phyloP scores from a whole-genome alignment of 257 asterid genomes.

The Salvia rosmarinus region DNA sequence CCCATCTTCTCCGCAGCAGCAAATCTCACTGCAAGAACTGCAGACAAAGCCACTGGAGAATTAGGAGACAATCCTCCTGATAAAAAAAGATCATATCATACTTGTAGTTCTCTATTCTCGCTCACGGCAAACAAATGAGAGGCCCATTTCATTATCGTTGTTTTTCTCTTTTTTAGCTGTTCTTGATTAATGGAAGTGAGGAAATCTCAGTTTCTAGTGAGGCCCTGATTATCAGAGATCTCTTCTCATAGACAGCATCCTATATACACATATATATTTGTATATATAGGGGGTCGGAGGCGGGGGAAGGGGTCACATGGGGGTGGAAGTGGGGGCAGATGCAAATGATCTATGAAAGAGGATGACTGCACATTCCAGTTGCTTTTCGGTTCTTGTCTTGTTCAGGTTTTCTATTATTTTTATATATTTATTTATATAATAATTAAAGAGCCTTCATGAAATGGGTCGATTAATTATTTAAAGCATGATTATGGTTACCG shows the following conservation, averaged over 20 bases:
- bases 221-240: slow-evolving; percentile 37
- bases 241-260: slow-evolving; percentile 23
- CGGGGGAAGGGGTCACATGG: slow-evolving; percentile 42
- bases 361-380: slow-evolving; percentile 39
- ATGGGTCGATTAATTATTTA: not conserved
- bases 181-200: slow-evolving; percentile 25
- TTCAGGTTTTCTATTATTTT: slow-evolving; percentile 25
- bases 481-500: not conserved
- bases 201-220: slow-evolving; percentile 39
- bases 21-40: slow-evolving; percentile 52
- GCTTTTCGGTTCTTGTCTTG: slow-evolving; percentile 40
- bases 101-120: slow-evolving; percentile 11
- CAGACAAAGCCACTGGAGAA: slow-evolving; percentile 40
- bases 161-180: not conserved
- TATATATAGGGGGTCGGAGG: slow-evolving; percentile 34
- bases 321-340: slow-evolving; percentile 43
- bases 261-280: slow-evolving; percentile 14
- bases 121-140: slow-evolving; percentile 26
- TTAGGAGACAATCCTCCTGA: slow-evolving; percentile 33
- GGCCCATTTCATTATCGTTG: slow-evolving; percentile 22
- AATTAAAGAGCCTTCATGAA: slow-evolving; percentile 27
- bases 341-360: slow-evolving; percentile 37
- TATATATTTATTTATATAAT: not conserved
- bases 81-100: slow-evolving; percentile 38
- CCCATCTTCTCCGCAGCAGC: slow-evolving; percentile 42